These are phyloP conservation scores for Plectosphaerella sp. DNA, from an alignment of 2,329 filamentous ascomycete species.

Conservation along the genomic window DNA sequence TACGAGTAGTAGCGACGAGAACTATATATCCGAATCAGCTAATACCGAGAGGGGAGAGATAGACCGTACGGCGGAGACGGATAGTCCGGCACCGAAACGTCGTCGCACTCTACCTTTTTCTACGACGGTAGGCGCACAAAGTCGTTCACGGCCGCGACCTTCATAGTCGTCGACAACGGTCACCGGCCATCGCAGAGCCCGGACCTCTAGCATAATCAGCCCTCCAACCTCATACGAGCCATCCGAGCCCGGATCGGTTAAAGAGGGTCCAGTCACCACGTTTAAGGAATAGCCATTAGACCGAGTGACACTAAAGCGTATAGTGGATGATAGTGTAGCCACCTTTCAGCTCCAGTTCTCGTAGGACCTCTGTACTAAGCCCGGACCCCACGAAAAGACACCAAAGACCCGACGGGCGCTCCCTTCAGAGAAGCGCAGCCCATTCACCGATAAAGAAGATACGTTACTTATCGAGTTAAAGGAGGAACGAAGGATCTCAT, in stretches of 20 bases:
- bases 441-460: conserved; percentile 2
- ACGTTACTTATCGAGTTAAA: conserved; percentile 2
- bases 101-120: neutral
- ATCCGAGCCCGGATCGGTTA: neutral
- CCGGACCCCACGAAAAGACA: neutral
- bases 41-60: neutral
- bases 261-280: neutral
- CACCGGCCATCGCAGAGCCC: neutral
- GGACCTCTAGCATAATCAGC: neutral
- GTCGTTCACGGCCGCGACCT: neutral
- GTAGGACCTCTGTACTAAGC: conserved; percentile 1
- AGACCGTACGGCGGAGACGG: neutral
- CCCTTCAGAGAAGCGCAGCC: neutral
- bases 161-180: neutral
- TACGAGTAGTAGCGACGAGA: neutral
- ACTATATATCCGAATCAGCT: neutral
- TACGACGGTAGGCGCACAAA: neutral
- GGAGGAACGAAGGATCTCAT: conserved; percentile 2
- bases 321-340: conserved; percentile 1
- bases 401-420: neutral
- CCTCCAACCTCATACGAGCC: neutral
- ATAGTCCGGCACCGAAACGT: conserved; percentile 11
- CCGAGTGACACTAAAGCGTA: conserved; percentile 1
- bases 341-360: conserved; percentile 5
- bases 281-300: conserved; percentile 4